Evolutionary conservation across 176 grass and related monocot species (phyloP).

Genomic region (Puya raimondii): DNA sequence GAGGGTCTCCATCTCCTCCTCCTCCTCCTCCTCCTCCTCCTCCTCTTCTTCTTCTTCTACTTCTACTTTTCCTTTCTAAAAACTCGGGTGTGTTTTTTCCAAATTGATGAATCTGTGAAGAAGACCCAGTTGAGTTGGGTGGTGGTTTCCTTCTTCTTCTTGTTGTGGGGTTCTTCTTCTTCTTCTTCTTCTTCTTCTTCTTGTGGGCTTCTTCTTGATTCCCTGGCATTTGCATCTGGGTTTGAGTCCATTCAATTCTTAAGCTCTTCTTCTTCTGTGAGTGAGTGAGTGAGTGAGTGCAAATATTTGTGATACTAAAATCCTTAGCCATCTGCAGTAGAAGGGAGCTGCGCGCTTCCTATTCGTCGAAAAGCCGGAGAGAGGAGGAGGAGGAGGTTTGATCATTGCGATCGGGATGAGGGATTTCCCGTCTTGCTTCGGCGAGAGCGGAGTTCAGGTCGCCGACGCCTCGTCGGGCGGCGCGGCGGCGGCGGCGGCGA

Average conservation of each 20-base stretch:
- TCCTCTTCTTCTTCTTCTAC: neutral
- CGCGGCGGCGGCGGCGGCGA: conserved; percentile 29
- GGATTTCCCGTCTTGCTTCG: conserved; percentile 87
- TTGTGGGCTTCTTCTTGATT: no score
- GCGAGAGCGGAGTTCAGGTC: conserved; percentile 79
- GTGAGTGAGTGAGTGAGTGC: no score
- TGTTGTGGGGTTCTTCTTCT: no score
- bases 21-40: neutral
- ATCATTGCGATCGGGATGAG: conserved; percentile 31
- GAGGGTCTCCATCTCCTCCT: neutral
- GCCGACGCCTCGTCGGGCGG: conserved; percentile 38
- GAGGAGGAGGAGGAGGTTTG: neutral
- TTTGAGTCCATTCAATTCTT: no score
- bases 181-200: no score
- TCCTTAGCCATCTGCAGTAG: conserved; percentile 7
- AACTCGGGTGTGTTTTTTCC: neutral
- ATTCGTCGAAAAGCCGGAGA: conserved; percentile 20
- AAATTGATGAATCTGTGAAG: neutral
- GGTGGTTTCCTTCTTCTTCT: neutral
- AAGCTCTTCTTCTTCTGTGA: no score
- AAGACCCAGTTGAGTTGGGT: neutral
- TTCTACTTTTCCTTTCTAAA: neutral
- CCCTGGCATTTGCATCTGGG: no score
- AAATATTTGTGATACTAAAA: no score
- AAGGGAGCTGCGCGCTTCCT: conserved; percentile 20